Conservation (phyloP, 345 rosid genomes). For the Rhodamnia argentea region DNA sequence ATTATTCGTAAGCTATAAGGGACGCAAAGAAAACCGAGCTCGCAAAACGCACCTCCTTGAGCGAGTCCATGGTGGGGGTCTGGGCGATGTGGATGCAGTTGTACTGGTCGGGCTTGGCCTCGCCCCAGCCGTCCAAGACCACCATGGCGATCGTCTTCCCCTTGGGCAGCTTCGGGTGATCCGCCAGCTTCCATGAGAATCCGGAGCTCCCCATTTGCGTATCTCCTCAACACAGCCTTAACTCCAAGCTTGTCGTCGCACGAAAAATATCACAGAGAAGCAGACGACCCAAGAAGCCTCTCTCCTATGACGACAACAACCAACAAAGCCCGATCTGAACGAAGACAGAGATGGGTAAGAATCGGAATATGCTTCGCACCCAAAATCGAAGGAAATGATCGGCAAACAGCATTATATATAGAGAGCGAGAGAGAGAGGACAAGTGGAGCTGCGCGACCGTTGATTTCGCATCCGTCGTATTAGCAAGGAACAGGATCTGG, state of each 20-base stretch:
- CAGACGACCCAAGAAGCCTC: not conserved
- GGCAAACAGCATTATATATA: fast-evolving
- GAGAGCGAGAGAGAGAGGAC: not conserved
- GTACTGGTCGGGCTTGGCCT: conserved; percentile 65
- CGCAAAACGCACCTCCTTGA: conserved; percentile 23
- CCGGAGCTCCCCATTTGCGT: conserved; percentile 44
- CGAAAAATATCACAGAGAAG: not conserved
- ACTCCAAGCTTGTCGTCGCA: not conserved
- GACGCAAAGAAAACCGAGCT: not conserved
- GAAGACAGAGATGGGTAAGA: fast-evolving
- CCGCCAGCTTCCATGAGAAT: conserved; percentile 52
- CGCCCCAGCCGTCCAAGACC: conserved; percentile 99
- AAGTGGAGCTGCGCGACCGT: not conserved
- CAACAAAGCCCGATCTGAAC: not conserved
- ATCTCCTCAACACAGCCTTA: not conserved
- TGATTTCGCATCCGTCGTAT: not conserved
- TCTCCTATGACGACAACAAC: not conserved
- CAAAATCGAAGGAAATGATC: not conserved
- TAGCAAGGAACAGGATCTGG: fast-evolving
- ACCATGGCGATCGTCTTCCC: conserved; percentile 66
- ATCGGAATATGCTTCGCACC: not conserved
- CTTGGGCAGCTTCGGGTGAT: conserved; percentile 74
- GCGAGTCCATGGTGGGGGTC: conserved; percentile 89
- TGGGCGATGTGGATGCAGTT: conserved; percentile 90
- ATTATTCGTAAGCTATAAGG: not conserved